Conservation (phyloP, 306 rosid genomes). For the Quercus rubra region DNA sequence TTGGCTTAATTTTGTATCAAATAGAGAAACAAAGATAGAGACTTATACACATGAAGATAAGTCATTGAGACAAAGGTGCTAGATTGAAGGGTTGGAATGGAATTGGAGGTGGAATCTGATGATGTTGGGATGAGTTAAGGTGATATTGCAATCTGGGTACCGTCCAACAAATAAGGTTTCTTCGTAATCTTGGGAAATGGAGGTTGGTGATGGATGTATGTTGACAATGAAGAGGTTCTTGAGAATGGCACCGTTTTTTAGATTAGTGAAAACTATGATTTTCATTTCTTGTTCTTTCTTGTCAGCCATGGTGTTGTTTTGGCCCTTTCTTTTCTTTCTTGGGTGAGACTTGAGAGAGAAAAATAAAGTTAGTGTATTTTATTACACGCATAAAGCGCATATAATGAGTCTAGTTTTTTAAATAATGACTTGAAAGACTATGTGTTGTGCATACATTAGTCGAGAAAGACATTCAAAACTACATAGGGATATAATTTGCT, state of each 20-base stretch:
- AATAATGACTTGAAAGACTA: too few relatives aligned
- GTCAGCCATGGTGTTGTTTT: constrained; percentile 25
- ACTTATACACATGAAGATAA: constrained; percentile 52
- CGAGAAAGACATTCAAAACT: too few relatives aligned
- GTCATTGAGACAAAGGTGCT: constrained; percentile 51
- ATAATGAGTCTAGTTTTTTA: too few relatives aligned
- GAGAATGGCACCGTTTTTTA: constrained; percentile 62
- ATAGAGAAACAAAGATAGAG: not conserved
- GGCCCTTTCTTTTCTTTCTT: not conserved
- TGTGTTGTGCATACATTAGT: too few relatives aligned
- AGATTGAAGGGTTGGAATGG: constrained; percentile 42
- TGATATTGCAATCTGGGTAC: constrained; percentile 64
- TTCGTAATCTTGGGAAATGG: constrained; percentile 19
- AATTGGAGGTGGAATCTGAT: constrained; percentile 87
- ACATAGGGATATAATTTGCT: too few relatives aligned
- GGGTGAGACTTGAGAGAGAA: not conserved
- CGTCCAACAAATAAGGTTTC: constrained; percentile 53
- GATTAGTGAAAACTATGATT: constrained; percentile 63
- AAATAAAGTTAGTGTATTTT: not conserved
- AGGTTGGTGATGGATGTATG: constrained; percentile 17
- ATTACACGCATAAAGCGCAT: too few relatives aligned
- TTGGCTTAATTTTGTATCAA: not conserved
- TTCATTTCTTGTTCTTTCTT: constrained; percentile 26
- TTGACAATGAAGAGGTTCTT: constrained; percentile 71
- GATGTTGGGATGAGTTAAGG: constrained; percentile 78